phyloP scores from a whole-genome alignment of 2,329 filamentous ascomycete species.

The Fusarium staphyleae region DNA sequence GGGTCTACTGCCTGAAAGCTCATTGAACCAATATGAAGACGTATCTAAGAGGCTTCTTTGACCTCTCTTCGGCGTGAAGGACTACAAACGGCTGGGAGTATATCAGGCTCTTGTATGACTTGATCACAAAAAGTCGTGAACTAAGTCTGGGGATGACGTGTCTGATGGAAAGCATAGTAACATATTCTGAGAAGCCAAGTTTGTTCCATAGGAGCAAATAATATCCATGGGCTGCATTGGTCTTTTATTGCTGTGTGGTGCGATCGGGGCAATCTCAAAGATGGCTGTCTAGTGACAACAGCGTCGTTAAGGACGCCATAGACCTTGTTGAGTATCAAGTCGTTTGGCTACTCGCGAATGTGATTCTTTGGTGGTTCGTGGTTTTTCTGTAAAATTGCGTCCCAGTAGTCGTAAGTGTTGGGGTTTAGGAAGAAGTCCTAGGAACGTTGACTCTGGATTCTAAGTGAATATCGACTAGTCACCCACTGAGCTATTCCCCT shows the following conservation, averaged over 20 bases:
- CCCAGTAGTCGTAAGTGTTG: slow-evolving; percentile 71
- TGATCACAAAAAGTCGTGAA: slow-evolving; percentile 64
- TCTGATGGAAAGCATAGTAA: slow-evolving; percentile 47
- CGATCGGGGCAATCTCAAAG: slow-evolving; percentile 59
- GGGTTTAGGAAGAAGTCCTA: slow-evolving; percentile 26
- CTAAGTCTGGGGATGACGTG: slow-evolving; percentile 62
- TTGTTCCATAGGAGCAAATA: slow-evolving; percentile 25
- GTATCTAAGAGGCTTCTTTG: slow-evolving; percentile 57
- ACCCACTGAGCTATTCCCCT: slow-evolving; percentile 58
- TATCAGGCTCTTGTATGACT: slow-evolving; percentile 61
- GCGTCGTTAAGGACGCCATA: slow-evolving; percentile 62
- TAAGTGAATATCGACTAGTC: too few relatives aligned
- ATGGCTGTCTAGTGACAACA: slow-evolving; percentile 53
- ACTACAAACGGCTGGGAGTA: slow-evolving; percentile 63
- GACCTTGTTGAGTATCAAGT: slow-evolving; percentile 60
- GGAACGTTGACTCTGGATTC: background rate
- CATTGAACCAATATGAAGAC: slow-evolving; percentile 54
- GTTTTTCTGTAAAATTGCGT: slow-evolving; percentile 69
- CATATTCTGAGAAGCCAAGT: slow-evolving; percentile 4
- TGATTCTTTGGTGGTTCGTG: slow-evolving; percentile 52
- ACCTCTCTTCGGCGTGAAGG: slow-evolving; percentile 62
- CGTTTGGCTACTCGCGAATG: slow-evolving; percentile 60
- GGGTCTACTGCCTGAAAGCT: slow-evolving; percentile 56
- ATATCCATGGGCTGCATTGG: slow-evolving; percentile 55
- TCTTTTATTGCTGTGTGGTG: slow-evolving; percentile 48